Conservation (phyloP, 1,284 basidiomycete genomes). For the Ceratobasidium sp. region DNA sequence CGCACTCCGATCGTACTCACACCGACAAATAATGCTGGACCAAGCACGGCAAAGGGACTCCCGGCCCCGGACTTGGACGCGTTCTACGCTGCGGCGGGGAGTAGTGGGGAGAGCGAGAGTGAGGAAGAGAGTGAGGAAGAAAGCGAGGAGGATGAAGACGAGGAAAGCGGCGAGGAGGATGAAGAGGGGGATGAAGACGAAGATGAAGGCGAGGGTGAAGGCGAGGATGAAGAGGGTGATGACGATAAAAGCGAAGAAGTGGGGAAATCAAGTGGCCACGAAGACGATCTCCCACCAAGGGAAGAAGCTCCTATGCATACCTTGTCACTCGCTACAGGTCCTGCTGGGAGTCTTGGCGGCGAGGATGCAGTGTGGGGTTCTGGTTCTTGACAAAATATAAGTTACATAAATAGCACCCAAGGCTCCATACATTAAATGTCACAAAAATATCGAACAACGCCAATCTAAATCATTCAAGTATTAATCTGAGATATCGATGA, state of each 20-base stretch:
- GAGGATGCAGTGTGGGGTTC: constrained; percentile 29
- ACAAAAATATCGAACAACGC: background rate
- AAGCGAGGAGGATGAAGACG: constrained; percentile 44
- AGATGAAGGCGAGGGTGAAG: constrained; percentile 21
- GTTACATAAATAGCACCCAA: background rate
- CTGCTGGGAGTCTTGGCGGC: background rate
- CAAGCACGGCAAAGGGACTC: constrained; percentile 29
- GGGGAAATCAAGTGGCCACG: background rate
- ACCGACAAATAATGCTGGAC: constrained; percentile 27
- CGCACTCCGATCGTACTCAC: constrained; percentile 25
- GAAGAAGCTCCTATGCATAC: background rate
- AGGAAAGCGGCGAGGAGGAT: constrained; percentile 45
- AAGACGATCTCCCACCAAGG: constrained; percentile 21
- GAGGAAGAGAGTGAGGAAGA: constrained; percentile 47
- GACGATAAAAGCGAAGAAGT: constrained; percentile 36
- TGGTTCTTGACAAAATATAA: background rate
- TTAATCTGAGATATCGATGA: constrained; percentile 61
- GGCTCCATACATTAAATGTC: background rate
- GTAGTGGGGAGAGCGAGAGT: constrained; percentile 46
- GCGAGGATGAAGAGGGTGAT: constrained; percentile 32
- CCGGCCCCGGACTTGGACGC: constrained; percentile 61
- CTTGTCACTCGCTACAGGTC: background rate
- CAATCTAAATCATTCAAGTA: constrained; percentile 12
- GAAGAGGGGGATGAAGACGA: constrained; percentile 47
- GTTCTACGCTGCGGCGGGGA: constrained; percentile 60